These are phyloP conservation scores for Saccharum hybrid DNA, from an alignment of 202 grass and related monocot genomes.

Conservation along the genomic window DNA sequence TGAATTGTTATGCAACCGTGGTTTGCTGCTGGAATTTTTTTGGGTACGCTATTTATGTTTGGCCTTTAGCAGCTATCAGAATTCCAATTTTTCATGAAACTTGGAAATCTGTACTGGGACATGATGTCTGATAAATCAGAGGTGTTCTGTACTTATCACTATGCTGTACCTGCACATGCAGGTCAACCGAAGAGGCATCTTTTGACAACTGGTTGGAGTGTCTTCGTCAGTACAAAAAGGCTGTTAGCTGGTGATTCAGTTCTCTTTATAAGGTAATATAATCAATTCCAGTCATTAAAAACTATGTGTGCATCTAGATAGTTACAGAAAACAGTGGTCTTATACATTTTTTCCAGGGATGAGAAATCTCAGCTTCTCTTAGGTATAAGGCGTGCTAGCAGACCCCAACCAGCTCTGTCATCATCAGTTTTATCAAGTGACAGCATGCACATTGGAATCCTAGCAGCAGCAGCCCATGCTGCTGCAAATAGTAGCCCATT, in stretches of 20 bases:
- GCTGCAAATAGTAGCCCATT: conserved; percentile 91
- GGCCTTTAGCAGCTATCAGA: not conserved
- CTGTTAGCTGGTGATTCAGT: conserved; percentile 95
- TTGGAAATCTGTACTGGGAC: conserved; percentile 9
- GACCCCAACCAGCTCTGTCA: conserved; percentile 87
- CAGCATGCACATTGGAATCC: conserved; percentile 97
- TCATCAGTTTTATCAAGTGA: conserved; percentile 98
- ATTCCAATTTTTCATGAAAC: conserved; percentile 20
- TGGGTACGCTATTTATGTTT: conserved; percentile 20
- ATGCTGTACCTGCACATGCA: conserved; percentile 50
- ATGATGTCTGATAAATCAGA: conserved; percentile 29
- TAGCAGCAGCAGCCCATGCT: conserved; percentile 95
- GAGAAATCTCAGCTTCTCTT: conserved; percentile 98
- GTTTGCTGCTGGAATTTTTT: conserved; percentile 6
- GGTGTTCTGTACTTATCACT: conserved; percentile 34
- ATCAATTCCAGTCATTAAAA: conserved; percentile 35
- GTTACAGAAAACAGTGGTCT: conserved; percentile 39
- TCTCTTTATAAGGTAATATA: conserved; percentile 81
- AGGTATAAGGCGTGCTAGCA: conserved; percentile 74
- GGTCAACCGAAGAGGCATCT: conserved; percentile 98
- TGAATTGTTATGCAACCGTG: not conserved
- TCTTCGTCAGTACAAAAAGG: conserved; percentile 92
- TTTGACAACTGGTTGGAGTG: conserved; percentile 98
- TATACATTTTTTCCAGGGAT: conserved; percentile 64
- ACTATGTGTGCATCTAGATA: not conserved